Evolutionary conservation across 2,329 filamentous ascomycete species (phyloP).

Genomic region (Leptoxyphium fumago): DNA sequence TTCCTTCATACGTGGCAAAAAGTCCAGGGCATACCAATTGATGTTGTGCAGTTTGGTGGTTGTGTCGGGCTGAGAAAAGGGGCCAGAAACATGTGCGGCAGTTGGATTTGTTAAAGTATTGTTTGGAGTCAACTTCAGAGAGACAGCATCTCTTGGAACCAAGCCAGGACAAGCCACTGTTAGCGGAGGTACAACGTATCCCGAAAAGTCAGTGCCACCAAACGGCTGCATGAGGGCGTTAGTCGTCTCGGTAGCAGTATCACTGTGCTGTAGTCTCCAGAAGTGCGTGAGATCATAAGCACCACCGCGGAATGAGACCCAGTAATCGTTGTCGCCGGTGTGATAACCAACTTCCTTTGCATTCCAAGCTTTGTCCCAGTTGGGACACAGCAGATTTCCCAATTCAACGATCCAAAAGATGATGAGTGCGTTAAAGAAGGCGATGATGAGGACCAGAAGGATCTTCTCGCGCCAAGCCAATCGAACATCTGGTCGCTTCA

Average conservation of each 20-base stretch:
- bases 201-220: constrained; percentile 62
- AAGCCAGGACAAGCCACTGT: constrained; percentile 59
- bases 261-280: constrained; percentile 73
- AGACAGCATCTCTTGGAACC: constrained; percentile 39
- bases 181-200: constrained; percentile 75
- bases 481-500: constrained; percentile 93
- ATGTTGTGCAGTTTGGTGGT: constrained; percentile 42
- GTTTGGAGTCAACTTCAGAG: constrained; percentile 52
- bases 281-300: constrained; percentile 91
- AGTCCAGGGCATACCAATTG: constrained; percentile 64
- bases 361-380: constrained; percentile 81
- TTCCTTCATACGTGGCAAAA: constrained; percentile 65
- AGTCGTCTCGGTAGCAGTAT: constrained; percentile 42
- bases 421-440: constrained; percentile 64
- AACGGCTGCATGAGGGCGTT: constrained; percentile 58
- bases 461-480: constrained; percentile 97
- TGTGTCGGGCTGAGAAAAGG: constrained; percentile 35
- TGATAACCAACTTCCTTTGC: constrained; percentile 54
- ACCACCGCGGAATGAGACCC: constrained; percentile 69
- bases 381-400: constrained; percentile 73
- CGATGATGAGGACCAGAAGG: constrained; percentile 65
- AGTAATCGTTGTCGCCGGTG: constrained; percentile 61
- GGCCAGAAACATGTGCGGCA: constrained; percentile 54
- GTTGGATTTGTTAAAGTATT: constrained; percentile 38
- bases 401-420: constrained; percentile 89